Conservation (phyloP, 495 filamentous ascomycete species). For the Penicillium diatomitis region DNA sequence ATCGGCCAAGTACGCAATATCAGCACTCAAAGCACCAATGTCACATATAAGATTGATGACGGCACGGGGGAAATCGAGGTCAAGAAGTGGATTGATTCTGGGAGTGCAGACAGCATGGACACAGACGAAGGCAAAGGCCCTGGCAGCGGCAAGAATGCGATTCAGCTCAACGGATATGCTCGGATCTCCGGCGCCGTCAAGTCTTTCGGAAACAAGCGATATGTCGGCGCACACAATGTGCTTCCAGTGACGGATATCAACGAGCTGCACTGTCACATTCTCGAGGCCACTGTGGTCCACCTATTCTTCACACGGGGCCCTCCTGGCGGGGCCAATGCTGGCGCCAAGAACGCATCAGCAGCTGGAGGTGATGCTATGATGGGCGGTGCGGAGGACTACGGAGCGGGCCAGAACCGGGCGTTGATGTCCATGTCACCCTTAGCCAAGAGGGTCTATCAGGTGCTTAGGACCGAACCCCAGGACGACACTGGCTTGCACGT, state of each 20-base stretch:
- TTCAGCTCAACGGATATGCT: slow-evolving; percentile 64
- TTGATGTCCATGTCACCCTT: slow-evolving; percentile 42
- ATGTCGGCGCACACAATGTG: slow-evolving; percentile 73
- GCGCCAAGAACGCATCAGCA: slow-evolving; percentile 12
- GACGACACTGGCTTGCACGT: slow-evolving; percentile 74
- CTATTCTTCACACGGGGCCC: slow-evolving; percentile 76
- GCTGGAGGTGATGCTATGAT: slow-evolving; percentile 29
- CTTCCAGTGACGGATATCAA: slow-evolving; percentile 74
- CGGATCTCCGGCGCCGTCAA: slow-evolving; percentile 74
- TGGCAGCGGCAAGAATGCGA: slow-evolving; percentile 34
- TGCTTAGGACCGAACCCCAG: slow-evolving; percentile 52
- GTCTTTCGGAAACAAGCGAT: slow-evolving; percentile 65
- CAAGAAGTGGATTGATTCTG: slow-evolving; percentile 78
- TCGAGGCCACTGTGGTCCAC: slow-evolving; percentile 83
- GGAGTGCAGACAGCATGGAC: slow-evolving; percentile 41
- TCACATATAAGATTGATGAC: slow-evolving; percentile 89
- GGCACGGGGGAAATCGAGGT: slow-evolving; percentile 89
- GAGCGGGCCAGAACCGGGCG: slow-evolving; percentile 14
- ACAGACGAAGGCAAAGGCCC: slow-evolving; percentile 27
- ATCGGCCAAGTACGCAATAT: slow-evolving; percentile 86
- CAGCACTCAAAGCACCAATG: slow-evolving; percentile 77
- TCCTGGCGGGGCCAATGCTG: slow-evolving; percentile 30
- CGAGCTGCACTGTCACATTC: slow-evolving; percentile 80
- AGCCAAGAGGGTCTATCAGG: slow-evolving; percentile 59
- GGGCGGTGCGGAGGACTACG: slow-evolving; percentile 31